phyloP scores from a whole-genome alignment of 176 grass and related monocot genomes.

The Melocanna baccifera region DNA sequence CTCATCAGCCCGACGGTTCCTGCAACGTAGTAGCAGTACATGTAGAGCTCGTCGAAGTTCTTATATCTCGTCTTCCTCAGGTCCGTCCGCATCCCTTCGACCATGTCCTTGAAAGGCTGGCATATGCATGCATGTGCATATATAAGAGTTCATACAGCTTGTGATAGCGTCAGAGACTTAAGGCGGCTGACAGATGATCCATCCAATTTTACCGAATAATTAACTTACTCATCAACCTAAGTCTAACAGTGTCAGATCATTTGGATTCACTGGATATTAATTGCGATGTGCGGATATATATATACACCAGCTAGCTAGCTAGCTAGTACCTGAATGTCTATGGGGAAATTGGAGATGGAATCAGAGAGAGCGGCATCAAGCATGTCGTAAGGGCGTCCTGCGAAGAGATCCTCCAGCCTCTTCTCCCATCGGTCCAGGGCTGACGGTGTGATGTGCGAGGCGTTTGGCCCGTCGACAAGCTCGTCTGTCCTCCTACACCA shows the following conservation, averaged over 20 bases:
- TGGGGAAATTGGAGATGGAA: slow-evolving; percentile 66
- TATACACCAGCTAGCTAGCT: too few species aligned
- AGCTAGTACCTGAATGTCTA: slow-evolving; percentile 77
- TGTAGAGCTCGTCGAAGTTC: slow-evolving; percentile 89
- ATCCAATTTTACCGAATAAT: neutral
- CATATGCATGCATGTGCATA: too few species aligned
- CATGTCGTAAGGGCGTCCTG: slow-evolving; percentile 84
- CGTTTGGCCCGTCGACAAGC: slow-evolving; percentile 89
- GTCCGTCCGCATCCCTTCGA: slow-evolving; percentile 89
- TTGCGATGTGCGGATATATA: neutral
- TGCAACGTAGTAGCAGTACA: slow-evolving; percentile 96
- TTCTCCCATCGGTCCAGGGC: slow-evolving; percentile 83
- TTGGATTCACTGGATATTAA: neutral
- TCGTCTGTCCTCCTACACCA: slow-evolving; percentile 99
- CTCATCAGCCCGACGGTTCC: slow-evolving; percentile 88
- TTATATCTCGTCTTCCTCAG: slow-evolving; percentile 73
- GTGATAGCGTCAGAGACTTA: slow-evolving; percentile 16
- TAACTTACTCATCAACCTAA: neutral
- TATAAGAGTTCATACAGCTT: neutral
- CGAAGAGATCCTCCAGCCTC: slow-evolving; percentile 85
- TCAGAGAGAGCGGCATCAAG: slow-evolving; percentile 91
- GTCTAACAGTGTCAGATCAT: neutral
- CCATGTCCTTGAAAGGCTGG: slow-evolving; percentile 95
- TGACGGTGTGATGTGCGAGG: slow-evolving; percentile 83
- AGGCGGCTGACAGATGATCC: neutral